These are phyloP conservation scores for Hippophae rhamnoides DNA, from an alignment of 306 rosid species.

Conservation along the genomic window DNA sequence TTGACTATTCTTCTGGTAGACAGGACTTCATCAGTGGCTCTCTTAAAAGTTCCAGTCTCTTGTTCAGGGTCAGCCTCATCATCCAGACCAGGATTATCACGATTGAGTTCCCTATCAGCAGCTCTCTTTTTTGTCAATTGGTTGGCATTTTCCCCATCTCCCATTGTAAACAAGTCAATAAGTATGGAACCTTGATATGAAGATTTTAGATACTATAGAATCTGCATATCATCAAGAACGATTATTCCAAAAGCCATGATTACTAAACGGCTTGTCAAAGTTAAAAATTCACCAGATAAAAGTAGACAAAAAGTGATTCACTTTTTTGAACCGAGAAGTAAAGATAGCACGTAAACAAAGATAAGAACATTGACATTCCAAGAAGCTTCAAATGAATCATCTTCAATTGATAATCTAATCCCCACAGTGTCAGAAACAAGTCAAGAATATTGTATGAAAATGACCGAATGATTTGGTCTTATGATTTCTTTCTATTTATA, in stretches of 20 bases:
- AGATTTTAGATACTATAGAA: constrained; percentile 10
- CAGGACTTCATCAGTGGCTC: constrained; percentile 81
- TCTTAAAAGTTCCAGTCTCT: constrained; percentile 80
- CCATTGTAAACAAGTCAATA: constrained; percentile 43
- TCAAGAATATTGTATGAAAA: too few species aligned
- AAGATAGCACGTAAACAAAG: too few species aligned
- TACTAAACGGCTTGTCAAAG: background rate
- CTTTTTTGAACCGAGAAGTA: too few species aligned
- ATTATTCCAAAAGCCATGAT: constrained; percentile 8
- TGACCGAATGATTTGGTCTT: too few species aligned
- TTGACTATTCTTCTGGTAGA: constrained; percentile 79
- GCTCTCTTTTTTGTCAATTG: constrained; percentile 82
- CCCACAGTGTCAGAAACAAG: too few species aligned
- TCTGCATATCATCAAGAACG: constrained; percentile 27
- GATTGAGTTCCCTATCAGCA: constrained; percentile 80
- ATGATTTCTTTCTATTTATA: too few species aligned
- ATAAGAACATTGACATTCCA: too few species aligned
- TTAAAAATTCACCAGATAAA: too few species aligned
- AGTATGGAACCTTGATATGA: constrained; percentile 2
- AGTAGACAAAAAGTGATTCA: too few species aligned
- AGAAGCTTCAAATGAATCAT: too few species aligned
- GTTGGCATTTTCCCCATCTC: constrained; percentile 53
- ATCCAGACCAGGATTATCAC: constrained; percentile 69
- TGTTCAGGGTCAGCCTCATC: constrained; percentile 66
- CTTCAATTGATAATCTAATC: too few species aligned